phyloP scores from a whole-genome alignment of 495 filamentous ascomycete species.

The Annulohypoxylon bovei region DNA sequence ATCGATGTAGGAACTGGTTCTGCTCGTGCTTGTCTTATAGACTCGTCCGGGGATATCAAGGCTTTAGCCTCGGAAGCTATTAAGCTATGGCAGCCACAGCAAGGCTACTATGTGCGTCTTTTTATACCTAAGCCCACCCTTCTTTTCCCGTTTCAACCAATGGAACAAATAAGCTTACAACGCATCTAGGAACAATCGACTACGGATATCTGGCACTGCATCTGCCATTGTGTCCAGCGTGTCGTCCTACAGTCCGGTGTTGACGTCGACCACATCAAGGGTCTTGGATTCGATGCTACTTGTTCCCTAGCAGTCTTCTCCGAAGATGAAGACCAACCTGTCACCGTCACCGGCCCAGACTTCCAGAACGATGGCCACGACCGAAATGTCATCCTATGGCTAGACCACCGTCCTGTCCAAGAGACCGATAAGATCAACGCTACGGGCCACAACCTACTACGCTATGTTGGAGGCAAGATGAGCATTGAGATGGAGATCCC shows the following conservation, averaged over 20 bases:
- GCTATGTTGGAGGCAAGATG: conserved; percentile 97
- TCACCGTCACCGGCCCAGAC: conserved; percentile 86
- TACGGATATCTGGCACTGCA: conserved; percentile 91
- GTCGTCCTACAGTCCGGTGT: conserved; percentile 82
- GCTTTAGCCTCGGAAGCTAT: conserved; percentile 91
- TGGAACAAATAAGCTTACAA: conserved; percentile 18
- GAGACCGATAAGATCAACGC: conserved; percentile 93
- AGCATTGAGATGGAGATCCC: conserved; percentile 99
- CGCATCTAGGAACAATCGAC: conserved; percentile 92
- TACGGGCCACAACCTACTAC: conserved; percentile 89
- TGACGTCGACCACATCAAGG: conserved; percentile 74
- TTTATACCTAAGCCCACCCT: conserved; percentile 18
- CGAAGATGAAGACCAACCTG: conserved; percentile 85
- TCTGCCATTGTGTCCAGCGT: conserved; percentile 81
- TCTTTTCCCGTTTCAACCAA: conserved; percentile 6
- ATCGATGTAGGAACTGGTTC: conserved; percentile 97
- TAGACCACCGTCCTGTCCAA: conserved; percentile 88
- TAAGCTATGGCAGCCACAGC: conserved; percentile 91
- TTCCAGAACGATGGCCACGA: conserved; percentile 82
- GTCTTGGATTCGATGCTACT: conserved; percentile 96
- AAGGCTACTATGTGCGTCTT: conserved; percentile 79
- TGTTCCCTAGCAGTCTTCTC: conserved; percentile 94
- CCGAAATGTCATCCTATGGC: conserved; percentile 91
- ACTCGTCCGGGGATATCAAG: conserved; percentile 89
- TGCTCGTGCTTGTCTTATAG: conserved; percentile 93